Evolutionary conservation across 2,329 filamentous ascomycete species (phyloP).

Genomic region (Neospermospora avenae): DNA sequence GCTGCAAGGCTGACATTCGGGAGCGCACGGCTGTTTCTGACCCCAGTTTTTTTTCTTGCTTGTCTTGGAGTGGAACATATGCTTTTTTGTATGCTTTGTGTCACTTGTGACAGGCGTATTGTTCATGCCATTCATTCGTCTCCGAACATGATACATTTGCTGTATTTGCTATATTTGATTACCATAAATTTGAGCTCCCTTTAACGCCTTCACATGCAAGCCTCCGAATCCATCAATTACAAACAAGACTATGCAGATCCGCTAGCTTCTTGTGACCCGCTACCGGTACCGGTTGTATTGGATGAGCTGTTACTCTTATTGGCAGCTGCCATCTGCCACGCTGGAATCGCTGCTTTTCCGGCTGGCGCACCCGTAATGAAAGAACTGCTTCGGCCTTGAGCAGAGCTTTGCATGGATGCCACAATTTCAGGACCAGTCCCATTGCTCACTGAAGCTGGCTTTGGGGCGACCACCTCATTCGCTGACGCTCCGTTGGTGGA

Average conservation of each 20-base stretch:
- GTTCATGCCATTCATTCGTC: not conserved
- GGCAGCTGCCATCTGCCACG: constrained; percentile 74
- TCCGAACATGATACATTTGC: constrained; percentile 4
- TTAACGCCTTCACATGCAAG: constrained; percentile 18
- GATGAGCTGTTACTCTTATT: constrained; percentile 42
- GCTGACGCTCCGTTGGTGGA: constrained; percentile 20
- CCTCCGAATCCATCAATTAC: not conserved
- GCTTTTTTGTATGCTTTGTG: not conserved
- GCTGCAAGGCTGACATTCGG: constrained; percentile 14
- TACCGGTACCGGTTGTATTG: constrained; percentile 20
- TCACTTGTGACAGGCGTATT: not conserved
- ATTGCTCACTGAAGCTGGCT: constrained; percentile 36
- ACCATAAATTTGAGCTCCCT: not conserved
- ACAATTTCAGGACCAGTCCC: constrained; percentile 32
- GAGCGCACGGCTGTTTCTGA: not conserved
- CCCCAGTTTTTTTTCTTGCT: not conserved
- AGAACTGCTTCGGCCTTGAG: constrained; percentile 39
- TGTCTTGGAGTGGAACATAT: not conserved
- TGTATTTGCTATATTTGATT: constrained; percentile 7
- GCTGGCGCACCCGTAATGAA: constrained; percentile 48
- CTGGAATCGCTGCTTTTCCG: constrained; percentile 67
- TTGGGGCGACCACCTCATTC: constrained; percentile 23
- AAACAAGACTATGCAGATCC: constrained; percentile 20
- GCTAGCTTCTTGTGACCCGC: constrained; percentile 25
- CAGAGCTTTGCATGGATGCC: constrained; percentile 36